phyloP scores from a whole-genome alignment of 2,329 filamentous ascomycete species.

The Dendryphion nanum region DNA sequence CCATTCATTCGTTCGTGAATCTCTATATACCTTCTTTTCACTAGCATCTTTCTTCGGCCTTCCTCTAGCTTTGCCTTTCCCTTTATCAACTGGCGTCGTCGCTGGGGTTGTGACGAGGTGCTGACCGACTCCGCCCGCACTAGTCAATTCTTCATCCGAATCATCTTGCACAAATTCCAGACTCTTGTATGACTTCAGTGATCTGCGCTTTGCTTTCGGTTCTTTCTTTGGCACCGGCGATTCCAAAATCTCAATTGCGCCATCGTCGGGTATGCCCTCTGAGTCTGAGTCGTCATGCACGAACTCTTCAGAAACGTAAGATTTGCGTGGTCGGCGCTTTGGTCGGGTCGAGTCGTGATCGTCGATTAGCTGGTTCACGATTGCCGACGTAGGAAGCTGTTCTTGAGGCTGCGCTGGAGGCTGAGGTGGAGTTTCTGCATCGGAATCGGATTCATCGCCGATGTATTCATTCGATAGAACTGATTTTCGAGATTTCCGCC shows the following conservation, averaged over 20 bases:
- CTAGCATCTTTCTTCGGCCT: conserved; percentile 1
- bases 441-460: neutral
- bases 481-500: neutral
- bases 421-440: neutral
- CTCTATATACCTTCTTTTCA: no score
- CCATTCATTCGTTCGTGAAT: no score
- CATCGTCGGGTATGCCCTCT: neutral
- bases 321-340: conserved; percentile 7
- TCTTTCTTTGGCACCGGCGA: neutral
- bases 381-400: no score
- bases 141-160: no score
- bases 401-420: no score
- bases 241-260: neutral
- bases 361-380: neutral
- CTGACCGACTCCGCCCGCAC: no score
- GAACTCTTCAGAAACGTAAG: conserved; percentile 10
- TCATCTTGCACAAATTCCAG: neutral
- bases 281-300: conserved; percentile 8
- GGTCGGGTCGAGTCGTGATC: conserved; percentile 2
- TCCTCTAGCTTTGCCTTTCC: neutral
- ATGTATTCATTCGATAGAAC: neutral
- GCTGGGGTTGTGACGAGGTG: no score
- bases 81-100: no score
- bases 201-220: neutral
- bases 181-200: neutral